Evolutionary conservation across 2,329 filamentous ascomycete species (phyloP).

Genomic region (Xylariaceae sp.): DNA sequence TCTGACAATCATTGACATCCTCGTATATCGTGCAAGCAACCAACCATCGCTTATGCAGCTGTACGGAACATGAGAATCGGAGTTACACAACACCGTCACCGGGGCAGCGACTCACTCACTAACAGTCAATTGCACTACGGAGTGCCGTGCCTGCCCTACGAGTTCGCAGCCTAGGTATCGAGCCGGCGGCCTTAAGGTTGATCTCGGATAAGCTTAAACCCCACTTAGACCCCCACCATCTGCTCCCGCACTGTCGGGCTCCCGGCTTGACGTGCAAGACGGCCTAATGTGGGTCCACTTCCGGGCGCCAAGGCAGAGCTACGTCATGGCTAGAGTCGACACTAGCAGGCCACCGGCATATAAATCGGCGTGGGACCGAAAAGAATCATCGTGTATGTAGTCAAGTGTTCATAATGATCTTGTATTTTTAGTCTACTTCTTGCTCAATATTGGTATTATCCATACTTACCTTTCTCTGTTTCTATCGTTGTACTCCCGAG

Average conservation of each 20-base stretch:
- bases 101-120: too few species aligned
- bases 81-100: too few species aligned
- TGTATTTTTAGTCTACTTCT: neutral
- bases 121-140: too few species aligned
- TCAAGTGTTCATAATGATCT: too few species aligned
- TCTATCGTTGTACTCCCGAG: neutral
- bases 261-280: neutral
- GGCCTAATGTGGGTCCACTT: neutral
- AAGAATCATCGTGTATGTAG: neutral
- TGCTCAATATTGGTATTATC: neutral
- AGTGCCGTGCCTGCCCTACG: too few species aligned
- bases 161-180: too few species aligned
- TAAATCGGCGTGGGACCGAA: neutral
- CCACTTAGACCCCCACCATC: neutral
- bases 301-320: conserved; percentile 5
- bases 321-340: conserved; percentile 8
- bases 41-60: too few species aligned
- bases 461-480: neutral
- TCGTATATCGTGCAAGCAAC: too few species aligned
- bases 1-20: too few species aligned
- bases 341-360: neutral
- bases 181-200: neutral
- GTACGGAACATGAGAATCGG: too few species aligned
- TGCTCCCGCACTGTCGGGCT: neutral
- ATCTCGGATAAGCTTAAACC: neutral